Conservation (phyloP, 495 filamentous ascomycete species). For the Zalerion maritima region DNA sequence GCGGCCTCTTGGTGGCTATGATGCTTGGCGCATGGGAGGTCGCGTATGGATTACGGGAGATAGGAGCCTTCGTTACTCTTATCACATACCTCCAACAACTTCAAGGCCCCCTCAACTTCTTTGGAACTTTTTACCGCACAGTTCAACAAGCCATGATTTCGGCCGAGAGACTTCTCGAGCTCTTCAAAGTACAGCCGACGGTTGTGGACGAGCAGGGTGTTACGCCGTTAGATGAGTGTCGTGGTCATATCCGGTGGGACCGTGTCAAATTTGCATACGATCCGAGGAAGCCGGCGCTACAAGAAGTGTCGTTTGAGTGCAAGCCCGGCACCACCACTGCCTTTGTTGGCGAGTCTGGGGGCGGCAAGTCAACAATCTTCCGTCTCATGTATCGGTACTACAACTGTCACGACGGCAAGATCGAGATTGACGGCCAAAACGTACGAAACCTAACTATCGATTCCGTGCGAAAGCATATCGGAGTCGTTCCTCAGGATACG, state of each 20-base stretch:
- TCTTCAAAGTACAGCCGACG: constrained; percentile 89
- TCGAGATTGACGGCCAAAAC: constrained; percentile 71
- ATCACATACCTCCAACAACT: constrained; percentile 87
- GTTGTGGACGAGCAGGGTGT: constrained; percentile 52
- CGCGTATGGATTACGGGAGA: constrained; percentile 48
- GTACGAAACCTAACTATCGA: constrained; percentile 81
- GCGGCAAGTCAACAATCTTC: constrained; percentile 96
- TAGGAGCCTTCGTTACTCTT: constrained; percentile 68
- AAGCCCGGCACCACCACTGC: constrained; percentile 85
- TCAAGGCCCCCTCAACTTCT: constrained; percentile 89
- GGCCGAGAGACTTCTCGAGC: constrained; percentile 81
- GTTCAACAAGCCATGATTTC: constrained; percentile 97
- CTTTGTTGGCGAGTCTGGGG: constrained; percentile 88
- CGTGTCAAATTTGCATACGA: constrained; percentile 89
- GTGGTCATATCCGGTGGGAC: constrained; percentile 70
- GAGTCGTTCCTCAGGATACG: constrained; percentile 93
- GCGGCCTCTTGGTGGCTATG: constrained; percentile 69
- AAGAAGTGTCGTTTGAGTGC: constrained; percentile 68
- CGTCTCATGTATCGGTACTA: constrained; percentile 93
- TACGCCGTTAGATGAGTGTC: constrained; percentile 43
- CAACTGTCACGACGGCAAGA: constrained; percentile 60
- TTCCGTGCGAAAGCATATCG: constrained; percentile 77
- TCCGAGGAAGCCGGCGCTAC: constrained; percentile 67
- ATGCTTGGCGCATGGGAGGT: constrained; percentile 86
- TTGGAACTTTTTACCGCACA: constrained; percentile 92